A percentile compares a stretch with the other conserved stretches of the same genome.
Evolutionary conservation across 1,284 basidiomycete species (phyloP).

Genomic region (Apiotrichum akiyoshidainum): DNA sequence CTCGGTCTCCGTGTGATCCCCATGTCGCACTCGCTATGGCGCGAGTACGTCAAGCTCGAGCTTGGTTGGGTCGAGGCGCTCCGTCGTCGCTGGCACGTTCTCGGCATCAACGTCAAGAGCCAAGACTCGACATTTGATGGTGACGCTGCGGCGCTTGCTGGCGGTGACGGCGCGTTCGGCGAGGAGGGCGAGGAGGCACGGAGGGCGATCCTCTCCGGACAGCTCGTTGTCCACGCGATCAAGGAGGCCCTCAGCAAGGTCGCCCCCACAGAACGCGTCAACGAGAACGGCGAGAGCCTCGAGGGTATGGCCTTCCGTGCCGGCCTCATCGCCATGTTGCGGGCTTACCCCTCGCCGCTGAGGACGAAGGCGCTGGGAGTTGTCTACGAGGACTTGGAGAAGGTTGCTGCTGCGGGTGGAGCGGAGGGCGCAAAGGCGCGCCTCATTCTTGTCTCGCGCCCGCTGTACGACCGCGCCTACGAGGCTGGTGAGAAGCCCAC

Average conservation of each 20-base stretch:
- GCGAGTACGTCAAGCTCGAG: conserved; percentile 87
- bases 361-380: conserved; percentile 33
- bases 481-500: conserved; percentile 25
- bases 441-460: conserved; percentile 30
- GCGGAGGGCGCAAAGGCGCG: conserved; percentile 23
- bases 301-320: conserved; percentile 38
- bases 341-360: conserved; percentile 47
- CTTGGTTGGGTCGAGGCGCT: conserved; percentile 81
- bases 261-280: not conserved
- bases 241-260: conserved; percentile 38
- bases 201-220: conserved; percentile 48
- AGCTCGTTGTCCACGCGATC: conserved; percentile 48
- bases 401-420: conserved; percentile 7
- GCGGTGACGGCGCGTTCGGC: conserved; percentile 49
- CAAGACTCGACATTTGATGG: conserved; percentile 12
- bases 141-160: conserved; percentile 28
- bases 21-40: conserved; percentile 71
- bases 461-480: conserved; percentile 46
- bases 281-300: conserved; percentile 6
- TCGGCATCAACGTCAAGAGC: conserved; percentile 39
- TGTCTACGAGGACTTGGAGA: conserved; percentile 39
- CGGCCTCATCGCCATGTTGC: conserved; percentile 34
- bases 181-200: conserved; percentile 47
- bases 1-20: conserved; percentile 76
- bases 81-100: conserved; percentile 72